A percentile compares a stretch with the other conserved stretches of the same genome.
phyloP scores from a whole-genome alignment of 495 filamentous ascomycete species.

The Trichoderma parareesei region DNA sequence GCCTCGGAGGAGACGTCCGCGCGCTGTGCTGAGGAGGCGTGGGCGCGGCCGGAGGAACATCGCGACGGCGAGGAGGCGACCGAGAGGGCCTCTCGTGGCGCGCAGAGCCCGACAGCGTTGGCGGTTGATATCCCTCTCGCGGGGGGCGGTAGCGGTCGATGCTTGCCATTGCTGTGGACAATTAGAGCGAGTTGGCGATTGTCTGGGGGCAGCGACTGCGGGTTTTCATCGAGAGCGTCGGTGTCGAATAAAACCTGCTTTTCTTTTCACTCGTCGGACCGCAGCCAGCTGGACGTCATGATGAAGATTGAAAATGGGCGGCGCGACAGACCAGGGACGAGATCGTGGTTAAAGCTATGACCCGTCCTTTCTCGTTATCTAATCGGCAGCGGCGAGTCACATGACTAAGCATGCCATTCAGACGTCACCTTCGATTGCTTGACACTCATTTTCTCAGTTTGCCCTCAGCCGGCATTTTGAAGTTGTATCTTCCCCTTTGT shows the following conservation, averaged over 20 bases:
- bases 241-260: background rate
- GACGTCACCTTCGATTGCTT: too few species aligned
- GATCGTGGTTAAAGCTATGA: background rate
- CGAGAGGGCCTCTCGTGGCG: conserved; percentile 28
- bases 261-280: background rate
- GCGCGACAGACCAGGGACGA: background rate
- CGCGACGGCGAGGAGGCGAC: conserved; percentile 38
- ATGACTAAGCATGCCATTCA: background rate
- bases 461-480: too few species aligned
- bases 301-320: background rate
- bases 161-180: conserved; percentile 35
- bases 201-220: background rate
- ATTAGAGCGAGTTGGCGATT: background rate
- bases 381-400: background rate
- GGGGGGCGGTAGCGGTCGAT: conserved; percentile 43
- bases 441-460: too few species aligned
- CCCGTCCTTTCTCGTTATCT: conserved; percentile 7
- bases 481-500: too few species aligned
- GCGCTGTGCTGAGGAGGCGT: conserved; percentile 42
- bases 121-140: conserved; percentile 39
- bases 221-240: background rate
- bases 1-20: conserved; percentile 42
- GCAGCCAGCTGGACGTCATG: conserved; percentile 1
- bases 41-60: conserved; percentile 45
- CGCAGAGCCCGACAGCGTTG: conserved; percentile 24